A percentile compares a stretch with the other conserved stretches of the same genome.
Conservation (phyloP, 2,329 filamentous ascomycete genomes). For the Aureobasidium subglaciale region DNA sequence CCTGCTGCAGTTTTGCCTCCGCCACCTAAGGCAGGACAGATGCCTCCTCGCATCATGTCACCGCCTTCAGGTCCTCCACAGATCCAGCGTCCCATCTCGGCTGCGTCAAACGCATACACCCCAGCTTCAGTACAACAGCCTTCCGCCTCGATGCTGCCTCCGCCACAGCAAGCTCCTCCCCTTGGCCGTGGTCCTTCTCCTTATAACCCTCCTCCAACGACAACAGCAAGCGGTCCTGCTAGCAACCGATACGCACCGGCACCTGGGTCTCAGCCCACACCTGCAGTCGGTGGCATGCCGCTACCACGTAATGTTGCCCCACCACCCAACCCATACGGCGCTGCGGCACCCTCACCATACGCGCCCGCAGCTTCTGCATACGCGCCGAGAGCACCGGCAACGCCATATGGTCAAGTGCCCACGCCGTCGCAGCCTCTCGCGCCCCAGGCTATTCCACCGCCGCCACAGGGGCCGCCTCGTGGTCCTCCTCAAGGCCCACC, state of each 20-base stretch:
- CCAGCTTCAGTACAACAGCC: conserved; percentile 33
- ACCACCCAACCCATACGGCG: conserved; percentile 38
- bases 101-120: conserved; percentile 59
- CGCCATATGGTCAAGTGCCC: conserved; percentile 36
- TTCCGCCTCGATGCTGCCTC: conserved; percentile 33
- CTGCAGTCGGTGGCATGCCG: conserved; percentile 28
- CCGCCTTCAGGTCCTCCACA: conserved; percentile 52
- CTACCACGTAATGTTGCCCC: conserved; percentile 39
- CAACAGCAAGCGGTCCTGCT: conserved; percentile 50
- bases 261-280: conserved; percentile 48
- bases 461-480: conserved; percentile 33
- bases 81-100: conserved; percentile 43
- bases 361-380: conserved; percentile 20
- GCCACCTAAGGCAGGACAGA: conserved; percentile 71
- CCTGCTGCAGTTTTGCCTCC: conserved; percentile 68
- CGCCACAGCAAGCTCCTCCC: conserved; percentile 45
- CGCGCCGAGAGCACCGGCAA: conserved; percentile 5
- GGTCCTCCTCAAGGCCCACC: conserved; percentile 43
- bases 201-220: conserved; percentile 70
- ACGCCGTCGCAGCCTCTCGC: conserved; percentile 31
- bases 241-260: conserved; percentile 68
- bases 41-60: conserved; percentile 62
- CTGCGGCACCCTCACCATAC: conserved; percentile 16
- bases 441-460: conserved; percentile 32
- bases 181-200: conserved; percentile 73